A percentile compares a stretch with the other conserved stretches of the same genome.
Evolutionary conservation across 2,329 filamentous ascomycete genomes (phyloP).

Genomic region (Cercospora sojina): DNA sequence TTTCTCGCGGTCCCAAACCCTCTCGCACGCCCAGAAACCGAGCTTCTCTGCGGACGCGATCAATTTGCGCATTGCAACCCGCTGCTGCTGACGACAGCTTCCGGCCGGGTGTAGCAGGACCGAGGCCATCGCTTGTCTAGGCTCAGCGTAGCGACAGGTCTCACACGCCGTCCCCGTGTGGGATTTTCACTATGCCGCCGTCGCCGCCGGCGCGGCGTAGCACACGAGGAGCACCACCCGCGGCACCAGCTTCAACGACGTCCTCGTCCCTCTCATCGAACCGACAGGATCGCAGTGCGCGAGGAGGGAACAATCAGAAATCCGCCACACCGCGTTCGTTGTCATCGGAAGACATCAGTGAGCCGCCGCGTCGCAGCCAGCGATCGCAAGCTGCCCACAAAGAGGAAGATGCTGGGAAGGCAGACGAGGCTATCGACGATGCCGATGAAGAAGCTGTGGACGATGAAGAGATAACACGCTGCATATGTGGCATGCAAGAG

Average conservation of each 20-base stretch:
- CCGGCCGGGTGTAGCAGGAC: not conserved
- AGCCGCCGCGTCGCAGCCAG: slow-evolving; percentile 74
- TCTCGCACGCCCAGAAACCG: slow-evolving; percentile 3
- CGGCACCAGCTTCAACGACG: slow-evolving; percentile 71
- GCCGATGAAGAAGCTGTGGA: slow-evolving; percentile 63
- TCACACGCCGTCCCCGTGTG: not conserved
- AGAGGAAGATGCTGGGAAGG: slow-evolving; percentile 43
- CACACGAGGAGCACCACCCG: slow-evolving; percentile 63
- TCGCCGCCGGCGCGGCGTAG: slow-evolving; percentile 64
- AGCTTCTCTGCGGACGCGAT: slow-evolving; percentile 9
- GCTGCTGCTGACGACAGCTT: not conserved
- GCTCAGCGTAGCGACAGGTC: not conserved
- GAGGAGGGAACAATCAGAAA: slow-evolving; percentile 72
- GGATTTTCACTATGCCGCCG: slow-evolving; percentile 23
- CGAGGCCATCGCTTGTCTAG: not conserved
- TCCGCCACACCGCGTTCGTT: slow-evolving; percentile 71
- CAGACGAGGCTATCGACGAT: slow-evolving; percentile 45
- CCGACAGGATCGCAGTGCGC: slow-evolving; percentile 69
- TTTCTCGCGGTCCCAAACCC: not conserved
- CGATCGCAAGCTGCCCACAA: slow-evolving; percentile 71
- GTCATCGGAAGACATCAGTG: slow-evolving; percentile 65
- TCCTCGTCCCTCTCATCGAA: slow-evolving; percentile 68
- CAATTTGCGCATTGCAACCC: not conserved
- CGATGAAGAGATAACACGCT: slow-evolving; percentile 90
- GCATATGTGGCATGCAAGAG: slow-evolving; percentile 90